Evolutionary conservation across 2,329 filamentous ascomycete species (phyloP).

Genomic region (Cadophora luteo-olivacea): DNA sequence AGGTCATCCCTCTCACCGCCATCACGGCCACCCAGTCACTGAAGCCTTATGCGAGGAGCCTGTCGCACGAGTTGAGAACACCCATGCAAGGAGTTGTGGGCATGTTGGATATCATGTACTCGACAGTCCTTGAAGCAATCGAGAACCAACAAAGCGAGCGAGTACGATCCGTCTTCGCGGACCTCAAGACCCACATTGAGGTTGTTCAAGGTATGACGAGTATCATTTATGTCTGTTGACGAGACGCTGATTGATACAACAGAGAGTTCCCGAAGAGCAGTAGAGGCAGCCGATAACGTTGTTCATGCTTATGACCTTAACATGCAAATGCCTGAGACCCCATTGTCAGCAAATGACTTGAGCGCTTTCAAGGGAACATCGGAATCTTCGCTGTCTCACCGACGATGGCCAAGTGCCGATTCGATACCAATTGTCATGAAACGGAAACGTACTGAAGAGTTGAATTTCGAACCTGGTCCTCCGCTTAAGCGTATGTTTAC

Average conservation of each 20-base stretch:
- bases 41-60: constrained; percentile 73
- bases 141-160: constrained; percentile 57
- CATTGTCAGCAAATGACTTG: constrained; percentile 42
- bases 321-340: constrained; percentile 74
- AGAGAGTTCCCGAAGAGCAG: constrained; percentile 74
- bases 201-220: constrained; percentile 64
- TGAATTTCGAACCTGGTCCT: constrained; percentile 34
- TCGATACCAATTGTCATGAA: constrained; percentile 31
- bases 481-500: constrained; percentile 40
- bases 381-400: constrained; percentile 5
- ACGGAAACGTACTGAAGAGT: constrained; percentile 33
- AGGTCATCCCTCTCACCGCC: constrained; percentile 60
- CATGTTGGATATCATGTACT: constrained; percentile 79
- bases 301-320: constrained; percentile 79
- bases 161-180: constrained; percentile 62
- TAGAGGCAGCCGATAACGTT: constrained; percentile 78
- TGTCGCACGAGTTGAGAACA: constrained; percentile 75
- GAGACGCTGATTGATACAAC: constrained; percentile 23
- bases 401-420: not conserved
- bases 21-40: constrained; percentile 67
- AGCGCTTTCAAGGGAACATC: constrained; percentile 23
- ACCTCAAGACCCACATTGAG: constrained; percentile 73
- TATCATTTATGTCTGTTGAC: not conserved
- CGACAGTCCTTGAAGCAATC: constrained; percentile 71
- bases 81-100: constrained; percentile 80